Base-by-base conservation (phyloP, 1,139 yeast genomes). In the Kodamaea sp. region DNA sequence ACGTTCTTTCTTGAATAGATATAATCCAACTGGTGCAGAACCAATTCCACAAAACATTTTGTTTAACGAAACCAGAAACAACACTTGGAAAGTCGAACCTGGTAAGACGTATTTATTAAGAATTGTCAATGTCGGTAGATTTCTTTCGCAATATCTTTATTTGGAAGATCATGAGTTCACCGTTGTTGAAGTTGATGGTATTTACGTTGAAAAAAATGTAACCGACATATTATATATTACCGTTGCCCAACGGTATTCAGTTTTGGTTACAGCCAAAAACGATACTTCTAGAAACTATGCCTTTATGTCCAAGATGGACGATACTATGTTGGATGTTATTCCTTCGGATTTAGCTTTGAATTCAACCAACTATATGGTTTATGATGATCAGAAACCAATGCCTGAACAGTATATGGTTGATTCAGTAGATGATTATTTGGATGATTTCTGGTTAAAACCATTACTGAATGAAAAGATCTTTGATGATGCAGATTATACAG, bases 11-110 rank as follows among this genome's bases (percentile, higher is more conserved):
- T 58, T 87, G 66, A 76, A 70, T 48, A 63, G 84, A 47, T 83
- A 75, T 66, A 90, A 90, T 63, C 97, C 97, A 34, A 86, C 96
- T 5, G 97, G 97, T 48, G 96, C 97, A 27, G 97, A 90, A 63
- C 97, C 97, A 32, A 79, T 90, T 51, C 97, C 97, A 2, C 81
- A 84, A 53, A 81, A 80, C 57, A 58, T 84, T 49, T 67, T 88
- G 53, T 74, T 88, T 62, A 89, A 90, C 66, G 88, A 89, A 56
- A 79, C 94, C 6, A 78, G 72, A 57, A 83, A 84, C 60, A 68
- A 70, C 43, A 78, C 88, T 11, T 78, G 89, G 79, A 48, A 64
- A 7, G 94, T 90, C 33, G 55, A 81, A 62, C 94, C 96, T 4
- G 78, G 80, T 60, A 86, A 79, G 30, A 89, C 96, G 7, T 90